Conservation (phyloP, 208 protist species). For the Wallacemonas collosoma region DNA sequence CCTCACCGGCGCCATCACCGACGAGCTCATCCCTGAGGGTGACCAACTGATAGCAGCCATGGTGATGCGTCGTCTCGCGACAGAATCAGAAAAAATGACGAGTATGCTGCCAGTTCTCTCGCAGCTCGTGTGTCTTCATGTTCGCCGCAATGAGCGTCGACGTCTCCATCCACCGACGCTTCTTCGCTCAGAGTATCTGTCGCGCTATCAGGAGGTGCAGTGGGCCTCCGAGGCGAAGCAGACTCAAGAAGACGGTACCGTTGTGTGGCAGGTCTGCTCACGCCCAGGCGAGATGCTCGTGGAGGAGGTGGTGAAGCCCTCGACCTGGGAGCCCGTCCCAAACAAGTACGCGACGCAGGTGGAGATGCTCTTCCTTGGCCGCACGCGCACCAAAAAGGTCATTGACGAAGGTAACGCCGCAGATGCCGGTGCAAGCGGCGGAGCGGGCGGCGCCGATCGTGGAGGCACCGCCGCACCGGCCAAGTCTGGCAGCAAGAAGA, state of each 20-base stretch:
- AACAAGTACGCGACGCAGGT: conserved; percentile 57
- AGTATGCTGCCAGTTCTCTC: conserved; percentile 39
- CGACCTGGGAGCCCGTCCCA: conserved; percentile 76
- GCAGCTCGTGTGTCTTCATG: conserved; percentile 45
- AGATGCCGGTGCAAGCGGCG: not conserved
- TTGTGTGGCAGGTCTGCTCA: conserved; percentile 83
- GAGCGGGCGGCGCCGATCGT: not conserved
- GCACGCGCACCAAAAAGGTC: conserved; percentile 45
- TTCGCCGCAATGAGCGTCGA: conserved; percentile 55
- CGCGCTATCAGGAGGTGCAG: conserved; percentile 68
- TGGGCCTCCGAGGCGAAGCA: conserved; percentile 62
- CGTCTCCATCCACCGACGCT: conserved; percentile 76
- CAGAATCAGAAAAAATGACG: conserved; percentile 46
- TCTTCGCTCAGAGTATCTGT: conserved; percentile 75
- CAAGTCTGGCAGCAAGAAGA: conserved; percentile 7
- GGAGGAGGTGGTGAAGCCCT: conserved; percentile 77
- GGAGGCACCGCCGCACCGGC: conserved; percentile 1
- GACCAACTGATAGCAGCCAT: conserved; percentile 64
- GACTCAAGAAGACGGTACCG: conserved; percentile 63
- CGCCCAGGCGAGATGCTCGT: conserved; percentile 69
- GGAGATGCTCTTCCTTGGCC: conserved; percentile 75
- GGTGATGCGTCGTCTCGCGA: conserved; percentile 55
- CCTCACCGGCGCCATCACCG: conserved; percentile 47
- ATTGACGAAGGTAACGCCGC: conserved; percentile 51
- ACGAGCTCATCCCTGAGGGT: conserved; percentile 67